A percentile compares a stretch with the other conserved stretches of the same genome.
Evolutionary conservation across 164 flowering plant genomes (phyloP).

Genomic region (Pachysandra terminalis): DNA sequence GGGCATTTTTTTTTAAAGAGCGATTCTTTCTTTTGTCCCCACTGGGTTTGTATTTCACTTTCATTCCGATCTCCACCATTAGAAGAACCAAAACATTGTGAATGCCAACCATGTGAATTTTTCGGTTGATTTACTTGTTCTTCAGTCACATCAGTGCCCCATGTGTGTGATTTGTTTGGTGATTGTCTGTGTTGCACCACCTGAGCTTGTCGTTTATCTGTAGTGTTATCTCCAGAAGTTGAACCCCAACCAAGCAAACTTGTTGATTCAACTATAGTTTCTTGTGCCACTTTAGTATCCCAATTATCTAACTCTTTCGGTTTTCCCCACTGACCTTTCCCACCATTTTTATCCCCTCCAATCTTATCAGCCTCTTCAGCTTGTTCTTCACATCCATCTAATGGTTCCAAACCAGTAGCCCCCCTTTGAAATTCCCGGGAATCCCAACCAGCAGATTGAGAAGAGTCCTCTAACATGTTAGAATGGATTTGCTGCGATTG

Average conservation of each 20-base stretch:
- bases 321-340: neutral
- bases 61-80: slow-evolving; percentile 22
- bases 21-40: slow-evolving; percentile 9
- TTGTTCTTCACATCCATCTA: slow-evolving; percentile 6
- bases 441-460: slow-evolving; percentile 12
- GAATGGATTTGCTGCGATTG: slow-evolving; percentile 2
- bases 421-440: neutral
- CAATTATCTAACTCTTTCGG: slow-evolving; percentile 5
- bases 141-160: neutral
- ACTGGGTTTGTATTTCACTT: neutral
- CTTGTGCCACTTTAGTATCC: slow-evolving; percentile 4
- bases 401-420: neutral
- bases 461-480: neutral
- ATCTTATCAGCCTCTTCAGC: neutral
- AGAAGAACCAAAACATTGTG: slow-evolving; percentile 25
- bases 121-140: slow-evolving; percentile 6
- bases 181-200: neutral
- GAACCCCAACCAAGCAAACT: slow-evolving; percentile 9
- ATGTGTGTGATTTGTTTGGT: neutral
- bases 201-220: neutral
- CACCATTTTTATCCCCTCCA: slow-evolving; percentile 2
- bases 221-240: slow-evolving; percentile 4
- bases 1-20: neutral
- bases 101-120: slow-evolving; percentile 25
- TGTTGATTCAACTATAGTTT: neutral